Conservation (phyloP, 2,329 filamentous ascomycete species). For the Aspergillus pseudoterreus region DNA sequence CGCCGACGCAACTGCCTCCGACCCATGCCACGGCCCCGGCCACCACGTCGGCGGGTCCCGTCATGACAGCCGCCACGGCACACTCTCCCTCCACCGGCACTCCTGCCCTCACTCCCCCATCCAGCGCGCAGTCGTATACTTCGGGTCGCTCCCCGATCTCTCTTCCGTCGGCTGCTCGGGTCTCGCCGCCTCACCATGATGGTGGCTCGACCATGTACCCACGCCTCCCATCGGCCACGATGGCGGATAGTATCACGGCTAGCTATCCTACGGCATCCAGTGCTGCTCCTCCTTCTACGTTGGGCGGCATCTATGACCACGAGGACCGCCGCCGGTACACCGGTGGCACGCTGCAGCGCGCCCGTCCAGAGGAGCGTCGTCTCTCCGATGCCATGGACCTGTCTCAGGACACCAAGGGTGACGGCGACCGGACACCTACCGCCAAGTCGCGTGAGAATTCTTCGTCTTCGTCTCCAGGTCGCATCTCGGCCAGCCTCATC, state of each 20-base stretch:
- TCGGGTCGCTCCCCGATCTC: constrained; percentile 60
- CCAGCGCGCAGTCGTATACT: constrained; percentile 60
- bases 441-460: constrained; percentile 22
- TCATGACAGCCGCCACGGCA: constrained; percentile 37
- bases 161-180: constrained; percentile 48
- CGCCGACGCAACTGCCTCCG: constrained; percentile 42
- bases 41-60: constrained; percentile 34
- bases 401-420: constrained; percentile 28
- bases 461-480: constrained; percentile 15
- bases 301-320: constrained; percentile 57
- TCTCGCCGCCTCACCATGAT: constrained; percentile 47
- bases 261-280: constrained; percentile 50
- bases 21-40: constrained; percentile 38
- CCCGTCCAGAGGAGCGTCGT: constrained; percentile 41
- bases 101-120: constrained; percentile 60
- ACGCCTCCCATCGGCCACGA: constrained; percentile 57
- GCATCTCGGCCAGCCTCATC: constrained; percentile 38
- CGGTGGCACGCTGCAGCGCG: constrained; percentile 57
- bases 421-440: constrained; percentile 31
- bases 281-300: constrained; percentile 58
- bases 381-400: constrained; percentile 34
- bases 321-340: constrained; percentile 60
- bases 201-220: constrained; percentile 58
- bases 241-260: constrained; percentile 52
- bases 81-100: constrained; percentile 51